phyloP scores from a whole-genome alignment of 495 filamentous ascomycete species.

The Xylaria flabelliformis region DNA sequence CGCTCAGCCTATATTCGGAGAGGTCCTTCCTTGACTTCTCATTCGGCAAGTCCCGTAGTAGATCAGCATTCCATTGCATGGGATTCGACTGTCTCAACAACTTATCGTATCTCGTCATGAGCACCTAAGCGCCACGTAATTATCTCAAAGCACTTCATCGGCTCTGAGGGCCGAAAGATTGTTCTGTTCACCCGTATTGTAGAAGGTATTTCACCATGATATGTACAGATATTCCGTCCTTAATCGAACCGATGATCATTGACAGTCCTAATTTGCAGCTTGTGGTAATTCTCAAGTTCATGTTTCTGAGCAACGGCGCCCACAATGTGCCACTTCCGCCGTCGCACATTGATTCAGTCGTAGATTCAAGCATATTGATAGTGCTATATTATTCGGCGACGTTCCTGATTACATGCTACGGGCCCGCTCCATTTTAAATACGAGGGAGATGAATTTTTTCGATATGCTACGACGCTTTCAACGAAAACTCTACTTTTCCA shows the following conservation, averaged over 20 bases:
- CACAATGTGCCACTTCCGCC: neutral
- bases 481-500: neutral
- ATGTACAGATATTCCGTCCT: neutral
- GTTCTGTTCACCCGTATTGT: neutral
- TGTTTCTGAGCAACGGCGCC: neutral
- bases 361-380: neutral
- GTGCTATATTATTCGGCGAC: neutral
- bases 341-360: neutral
- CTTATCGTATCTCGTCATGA: neutral
- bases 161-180: constrained; percentile 19
- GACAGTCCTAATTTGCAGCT: neutral
- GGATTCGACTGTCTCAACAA: neutral
- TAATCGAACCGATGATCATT: neutral
- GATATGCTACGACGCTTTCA: neutral
- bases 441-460: neutral
- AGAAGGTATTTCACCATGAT: neutral
- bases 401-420: neutral
- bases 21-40: constrained; percentile 21
- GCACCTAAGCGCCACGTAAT: neutral
- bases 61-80: constrained; percentile 13
- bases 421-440: neutral
- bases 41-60: constrained; percentile 18
- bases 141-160: neutral
- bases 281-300: neutral
- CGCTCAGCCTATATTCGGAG: constrained; percentile 28